Percentiles rank a stretch among this genome's conserved stretches.
phyloP scores from a whole-genome alignment of 768 basidiomycete species.

The Suillus ampliporus region DNA sequence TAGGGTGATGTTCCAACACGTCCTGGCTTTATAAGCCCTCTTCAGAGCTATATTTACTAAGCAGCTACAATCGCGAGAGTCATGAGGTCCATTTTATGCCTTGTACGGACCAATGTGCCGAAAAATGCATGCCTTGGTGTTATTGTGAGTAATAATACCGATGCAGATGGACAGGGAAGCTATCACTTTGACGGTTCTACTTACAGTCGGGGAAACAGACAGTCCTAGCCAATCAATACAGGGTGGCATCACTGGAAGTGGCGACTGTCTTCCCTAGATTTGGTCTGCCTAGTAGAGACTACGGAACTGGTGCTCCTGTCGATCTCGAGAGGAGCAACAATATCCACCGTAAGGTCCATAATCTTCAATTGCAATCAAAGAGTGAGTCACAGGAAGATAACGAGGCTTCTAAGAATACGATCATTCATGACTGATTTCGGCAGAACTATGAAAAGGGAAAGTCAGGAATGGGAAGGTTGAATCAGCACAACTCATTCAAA shows the following conservation, averaged over 20 bases:
- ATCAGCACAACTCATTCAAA: constrained; percentile 1
- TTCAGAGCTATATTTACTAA: constrained; percentile 11
- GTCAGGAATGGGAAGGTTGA: neutral
- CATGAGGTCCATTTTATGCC: neutral
- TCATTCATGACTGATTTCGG: constrained; percentile 75
- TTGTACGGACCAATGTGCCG: constrained; percentile 4
- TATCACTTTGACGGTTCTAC: constrained; percentile 12
- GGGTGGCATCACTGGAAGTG: constrained; percentile 69
- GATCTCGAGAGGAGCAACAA: constrained; percentile 59
- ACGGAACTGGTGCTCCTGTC: constrained; percentile 47
- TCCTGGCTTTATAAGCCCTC: constrained; percentile 9
- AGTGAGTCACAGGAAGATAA: constrained; percentile 1
- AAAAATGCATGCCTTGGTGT: neutral
- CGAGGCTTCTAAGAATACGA: constrained; percentile 56
- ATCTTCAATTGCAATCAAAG: constrained; percentile 50
- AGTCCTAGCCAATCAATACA: constrained; percentile 65
- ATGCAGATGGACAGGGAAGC: neutral
- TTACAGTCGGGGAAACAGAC: constrained; percentile 61
- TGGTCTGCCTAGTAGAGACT: neutral
- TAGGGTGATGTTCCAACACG: neutral
- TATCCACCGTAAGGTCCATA: constrained; percentile 63
- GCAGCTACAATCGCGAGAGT: constrained; percentile 12
- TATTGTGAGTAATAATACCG: neutral
- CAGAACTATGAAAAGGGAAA: constrained; percentile 48
- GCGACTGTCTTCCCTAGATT: constrained; percentile 8